Conservation (phyloP, 2,329 filamentous ascomycete species). For the Cordyceps pruinosa region DNA sequence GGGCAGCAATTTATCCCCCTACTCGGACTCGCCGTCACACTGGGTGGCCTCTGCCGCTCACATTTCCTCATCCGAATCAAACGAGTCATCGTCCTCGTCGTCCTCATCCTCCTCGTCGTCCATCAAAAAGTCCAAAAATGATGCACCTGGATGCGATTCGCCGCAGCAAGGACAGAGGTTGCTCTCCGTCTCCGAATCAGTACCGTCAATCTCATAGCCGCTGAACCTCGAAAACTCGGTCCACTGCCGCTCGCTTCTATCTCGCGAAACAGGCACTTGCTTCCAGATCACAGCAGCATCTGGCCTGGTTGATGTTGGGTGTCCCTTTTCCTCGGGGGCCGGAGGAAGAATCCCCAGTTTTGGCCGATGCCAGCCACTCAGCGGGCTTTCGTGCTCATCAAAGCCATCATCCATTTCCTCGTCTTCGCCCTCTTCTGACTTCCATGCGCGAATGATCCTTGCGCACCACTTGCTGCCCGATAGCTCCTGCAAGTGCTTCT, state of each 20-base stretch:
- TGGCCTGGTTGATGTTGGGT: constrained; percentile 35
- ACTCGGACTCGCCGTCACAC: no score
- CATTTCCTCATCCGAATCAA: constrained; percentile 4
- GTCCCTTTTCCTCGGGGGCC: constrained; percentile 34
- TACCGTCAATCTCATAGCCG: constrained; percentile 30
- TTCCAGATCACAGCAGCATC: constrained; percentile 46
- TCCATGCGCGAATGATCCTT: constrained; percentile 41
- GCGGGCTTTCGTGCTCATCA: constrained; percentile 21
- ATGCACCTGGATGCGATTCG: constrained; percentile 30
- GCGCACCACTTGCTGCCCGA: constrained; percentile 33
- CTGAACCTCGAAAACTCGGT: constrained; percentile 37
- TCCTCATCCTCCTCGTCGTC: not conserved
- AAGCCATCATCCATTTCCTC: constrained; percentile 20
- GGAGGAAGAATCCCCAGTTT: constrained; percentile 30
- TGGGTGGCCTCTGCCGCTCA: not conserved
- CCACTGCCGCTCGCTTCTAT: constrained; percentile 38
- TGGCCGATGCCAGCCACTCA: constrained; percentile 21
- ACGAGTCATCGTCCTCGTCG: not conserved
- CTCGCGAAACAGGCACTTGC: constrained; percentile 36
- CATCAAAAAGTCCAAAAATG: constrained; percentile 24
- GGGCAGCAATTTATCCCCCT: not conserved
- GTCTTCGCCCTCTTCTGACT: constrained; percentile 21
- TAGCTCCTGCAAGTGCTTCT: constrained; percentile 33
- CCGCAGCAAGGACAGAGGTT: constrained; percentile 35
- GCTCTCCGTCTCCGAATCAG: constrained; percentile 30